Evolutionary conservation across 2,329 filamentous ascomycete species (phyloP).

Genomic region (Leptodontidium sp.): DNA sequence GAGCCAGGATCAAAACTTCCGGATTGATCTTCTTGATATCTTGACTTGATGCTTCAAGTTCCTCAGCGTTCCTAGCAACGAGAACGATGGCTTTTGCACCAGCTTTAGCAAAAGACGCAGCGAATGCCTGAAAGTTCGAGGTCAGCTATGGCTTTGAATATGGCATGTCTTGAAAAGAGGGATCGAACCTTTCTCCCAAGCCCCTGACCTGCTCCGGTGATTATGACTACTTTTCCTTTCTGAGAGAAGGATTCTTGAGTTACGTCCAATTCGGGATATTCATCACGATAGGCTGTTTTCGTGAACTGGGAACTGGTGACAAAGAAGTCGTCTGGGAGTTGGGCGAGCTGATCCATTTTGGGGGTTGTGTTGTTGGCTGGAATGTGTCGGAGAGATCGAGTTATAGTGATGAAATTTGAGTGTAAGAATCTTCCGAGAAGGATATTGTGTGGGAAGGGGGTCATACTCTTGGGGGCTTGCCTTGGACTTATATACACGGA

Average conservation of each 20-base stretch:
- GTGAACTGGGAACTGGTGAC: constrained; percentile 26
- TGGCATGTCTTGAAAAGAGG: background rate
- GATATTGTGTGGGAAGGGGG: background rate
- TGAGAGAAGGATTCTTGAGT: constrained; percentile 23
- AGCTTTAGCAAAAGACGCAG: constrained; percentile 43
- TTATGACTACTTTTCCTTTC: constrained; percentile 42
- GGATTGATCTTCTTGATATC: constrained; percentile 44
- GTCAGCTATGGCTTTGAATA: background rate
- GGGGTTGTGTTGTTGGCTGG: background rate
- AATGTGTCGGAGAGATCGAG: background rate
- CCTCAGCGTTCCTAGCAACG: constrained; percentile 44
- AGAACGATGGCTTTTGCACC: constrained; percentile 48
- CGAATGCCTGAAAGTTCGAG: constrained; percentile 23
- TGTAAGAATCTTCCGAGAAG: background rate
- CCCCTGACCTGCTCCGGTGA: constrained; percentile 52
- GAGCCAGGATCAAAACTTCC: constrained; percentile 42
- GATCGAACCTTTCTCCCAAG: constrained; percentile 40
- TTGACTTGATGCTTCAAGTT: constrained; percentile 42
- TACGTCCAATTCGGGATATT: constrained; percentile 22
- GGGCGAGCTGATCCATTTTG: constrained; percentile 24
- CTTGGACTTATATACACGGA: too few relatives aligned
- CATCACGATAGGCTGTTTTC: constrained; percentile 23
- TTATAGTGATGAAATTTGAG: background rate
- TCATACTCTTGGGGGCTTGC: too few relatives aligned
- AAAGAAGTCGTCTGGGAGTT: constrained; percentile 30